Base-by-base conservation (phyloP, 768 basidiomycete species). In the Dentipellis sp. region DNA sequence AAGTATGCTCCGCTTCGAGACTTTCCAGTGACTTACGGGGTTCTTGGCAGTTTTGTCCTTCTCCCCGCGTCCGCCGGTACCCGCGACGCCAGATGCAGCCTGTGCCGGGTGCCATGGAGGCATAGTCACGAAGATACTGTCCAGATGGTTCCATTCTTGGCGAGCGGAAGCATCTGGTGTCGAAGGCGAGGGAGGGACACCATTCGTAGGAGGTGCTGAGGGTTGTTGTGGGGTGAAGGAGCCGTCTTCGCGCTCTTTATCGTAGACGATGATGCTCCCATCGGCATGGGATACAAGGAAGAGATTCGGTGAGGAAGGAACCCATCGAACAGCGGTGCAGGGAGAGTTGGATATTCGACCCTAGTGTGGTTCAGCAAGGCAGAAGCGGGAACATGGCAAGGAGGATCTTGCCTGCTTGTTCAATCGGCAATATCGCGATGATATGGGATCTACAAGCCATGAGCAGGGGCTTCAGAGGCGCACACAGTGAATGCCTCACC, bases 301-400 rank as follows among this genome's bases (percentile, higher is more conserved):
- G 16, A 93, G 78, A 38, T 86, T 85, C 1, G 83, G 74, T 0
- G 89, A 89, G 3, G 79, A 77, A 8, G 91, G 90, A 6, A 94
- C 88, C 91, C 93, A 94, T 59, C 83, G 82, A 35, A 94, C 82
- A n/a, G 88, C 78, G n/a, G 91, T 92, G 67, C 91, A 91, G 8
- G 87, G 80, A 5, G 90, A 91, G 49, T 74, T 79, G 45, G 87
- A 81, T 58, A 94, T 91, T 53, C 82, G 82, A 7, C 91, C 91
- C 81, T 89, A 50, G 38, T 50, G 29, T 55, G 7, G 38, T 57
- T 50, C 54, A 38, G 49, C 49, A 47, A 46, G 29, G 16, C 19
- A 47, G 19, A 14, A 29, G 29, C 10, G 19, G 9, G 16, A 14
- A 17, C 38, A 35, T n/a, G 21, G 10, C 19, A 45, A 16, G 4